phyloP scores from a whole-genome alignment of 495 filamentous ascomycete species.

The Massariosphaeria phaeospora region DNA sequence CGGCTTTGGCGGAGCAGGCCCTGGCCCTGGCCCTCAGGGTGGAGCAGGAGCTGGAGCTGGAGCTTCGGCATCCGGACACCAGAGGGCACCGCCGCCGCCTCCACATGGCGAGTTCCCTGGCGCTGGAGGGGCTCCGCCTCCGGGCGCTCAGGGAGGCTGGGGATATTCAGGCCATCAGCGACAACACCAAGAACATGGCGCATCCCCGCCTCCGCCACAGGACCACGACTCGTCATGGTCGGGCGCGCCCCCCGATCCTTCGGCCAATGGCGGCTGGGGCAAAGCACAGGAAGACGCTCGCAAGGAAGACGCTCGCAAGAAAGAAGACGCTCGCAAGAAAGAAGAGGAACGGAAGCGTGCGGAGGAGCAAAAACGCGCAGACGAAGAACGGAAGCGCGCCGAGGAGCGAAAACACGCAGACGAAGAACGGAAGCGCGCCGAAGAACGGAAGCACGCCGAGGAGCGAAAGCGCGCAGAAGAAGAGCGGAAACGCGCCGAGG shows the following conservation, averaged over 20 bases:
- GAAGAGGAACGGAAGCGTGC: constrained; percentile 60
- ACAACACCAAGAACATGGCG: constrained; percentile 20
- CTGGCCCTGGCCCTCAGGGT: constrained; percentile 13
- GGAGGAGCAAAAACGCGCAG: constrained; percentile 52
- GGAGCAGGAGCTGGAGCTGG: constrained; percentile 20
- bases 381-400: constrained; percentile 52
- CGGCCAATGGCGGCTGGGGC: constrained; percentile 54
- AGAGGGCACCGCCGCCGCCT: constrained; percentile 7
- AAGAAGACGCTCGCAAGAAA: not conserved
- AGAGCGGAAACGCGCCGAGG: constrained; percentile 38
- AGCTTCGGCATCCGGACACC: constrained; percentile 19
- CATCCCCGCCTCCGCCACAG: constrained; percentile 27
- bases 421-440: constrained; percentile 40
- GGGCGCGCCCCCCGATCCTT: constrained; percentile 25
- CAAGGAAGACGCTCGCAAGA: constrained; percentile 50
- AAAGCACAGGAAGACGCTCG: constrained; percentile 58
- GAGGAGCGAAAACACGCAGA: constrained; percentile 39
- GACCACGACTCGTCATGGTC: constrained; percentile 12
- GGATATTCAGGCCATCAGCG: constrained; percentile 8
- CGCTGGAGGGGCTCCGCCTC: constrained; percentile 21
- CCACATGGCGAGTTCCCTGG: constrained; percentile 28
- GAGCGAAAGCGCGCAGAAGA: constrained; percentile 49
- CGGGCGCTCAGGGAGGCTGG: constrained; percentile 3
- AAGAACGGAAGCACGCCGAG: constrained; percentile 50
- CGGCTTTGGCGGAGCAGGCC: constrained; percentile 8